Evolutionary conservation across 192 early-diverging fungal genomes (phyloP), one percentile per base, ranked within the genome.

Genomic region (Backusella sp.): DNA sequence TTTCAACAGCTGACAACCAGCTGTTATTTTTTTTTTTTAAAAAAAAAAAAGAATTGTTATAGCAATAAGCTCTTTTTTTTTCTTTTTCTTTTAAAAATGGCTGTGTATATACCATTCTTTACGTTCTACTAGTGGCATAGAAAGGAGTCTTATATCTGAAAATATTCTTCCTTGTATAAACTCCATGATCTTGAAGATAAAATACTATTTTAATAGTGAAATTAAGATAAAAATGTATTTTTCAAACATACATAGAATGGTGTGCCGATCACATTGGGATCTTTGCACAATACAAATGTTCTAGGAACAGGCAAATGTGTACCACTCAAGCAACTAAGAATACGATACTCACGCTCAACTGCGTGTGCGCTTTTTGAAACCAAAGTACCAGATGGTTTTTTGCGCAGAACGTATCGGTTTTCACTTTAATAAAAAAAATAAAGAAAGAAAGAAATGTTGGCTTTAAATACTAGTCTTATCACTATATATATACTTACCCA

Each of bases 101-200:
- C 0, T 28, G 26, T 11, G 1, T n/a, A 68, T 44, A 56, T 85
- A 90, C 88, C 86, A 94, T 41, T 71, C 41, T 19, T 67, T 78
- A 34, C 90, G 86, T 69, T 91, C 86, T 35, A 79, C 78, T 14
- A 76, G 77, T 5, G 84, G 72, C 53, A 94, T 71, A 68, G 82
- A 79, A 5, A 81, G 82, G 72, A 93, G 83, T 34, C 84, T 77
- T 0, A 88, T 71, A 66, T 93, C 92, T 8, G 87, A 81, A 76
- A 96, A 93, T 62, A 99, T 93, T 3, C 95, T 90, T 26, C 97
- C 97, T 62, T 95, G 82, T 70, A 97, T 82, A 74, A 96, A 99
- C 85, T 97, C 91, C 96, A 98, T 98, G 49, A 94, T 82, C 85
- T 91, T 73, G 75, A 68, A 41, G n/a, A 36, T 3, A 21, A 56